Conservation (phyloP, 805 yeast species). For the Ogataea thermomethanolica region DNA sequence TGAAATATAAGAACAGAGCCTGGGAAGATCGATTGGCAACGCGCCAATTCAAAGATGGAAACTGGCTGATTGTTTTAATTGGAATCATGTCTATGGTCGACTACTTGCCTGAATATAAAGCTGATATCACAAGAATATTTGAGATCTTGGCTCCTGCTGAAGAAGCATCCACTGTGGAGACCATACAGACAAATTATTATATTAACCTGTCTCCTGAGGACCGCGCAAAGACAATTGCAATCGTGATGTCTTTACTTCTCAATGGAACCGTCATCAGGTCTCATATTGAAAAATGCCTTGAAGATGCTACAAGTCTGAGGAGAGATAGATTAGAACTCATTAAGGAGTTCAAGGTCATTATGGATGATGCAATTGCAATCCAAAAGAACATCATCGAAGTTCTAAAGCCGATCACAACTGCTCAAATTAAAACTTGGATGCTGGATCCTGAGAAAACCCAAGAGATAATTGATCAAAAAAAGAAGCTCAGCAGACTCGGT, state of each 20-base stretch:
- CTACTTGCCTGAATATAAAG: conserved; percentile 51
- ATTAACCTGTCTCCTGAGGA: conserved; percentile 46
- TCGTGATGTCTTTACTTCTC: conserved; percentile 60
- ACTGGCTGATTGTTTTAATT: conserved; percentile 75
- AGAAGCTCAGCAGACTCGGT: conserved; percentile 26
- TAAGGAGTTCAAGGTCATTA: conserved; percentile 51
- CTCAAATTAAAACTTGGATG: conserved; percentile 20
- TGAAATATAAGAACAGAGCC: conserved; percentile 55
- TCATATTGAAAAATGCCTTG: conserved; percentile 66
- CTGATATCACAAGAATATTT: conserved; percentile 48
- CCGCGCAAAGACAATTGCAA: conserved; percentile 54
- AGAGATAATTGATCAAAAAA: conserved; percentile 20
- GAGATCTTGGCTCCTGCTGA: conserved; percentile 56
- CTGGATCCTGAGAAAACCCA: conserved; percentile 23
- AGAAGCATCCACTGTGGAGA: conserved; percentile 44
- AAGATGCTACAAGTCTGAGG: conserved; percentile 56
- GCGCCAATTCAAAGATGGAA: conserved; percentile 76
- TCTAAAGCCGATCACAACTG: conserved; percentile 27
- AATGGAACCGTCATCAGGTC: conserved; percentile 57
- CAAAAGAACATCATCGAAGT: conserved; percentile 40
- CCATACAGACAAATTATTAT: conserved; percentile 55
- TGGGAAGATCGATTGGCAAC: conserved; percentile 80
- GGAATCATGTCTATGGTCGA: conserved; percentile 67
- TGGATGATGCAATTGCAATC: conserved; percentile 48
- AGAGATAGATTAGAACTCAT: conserved; percentile 63